Conservation (phyloP, 495 filamentous ascomycete species). For the Neurospora sublineolata region DNA sequence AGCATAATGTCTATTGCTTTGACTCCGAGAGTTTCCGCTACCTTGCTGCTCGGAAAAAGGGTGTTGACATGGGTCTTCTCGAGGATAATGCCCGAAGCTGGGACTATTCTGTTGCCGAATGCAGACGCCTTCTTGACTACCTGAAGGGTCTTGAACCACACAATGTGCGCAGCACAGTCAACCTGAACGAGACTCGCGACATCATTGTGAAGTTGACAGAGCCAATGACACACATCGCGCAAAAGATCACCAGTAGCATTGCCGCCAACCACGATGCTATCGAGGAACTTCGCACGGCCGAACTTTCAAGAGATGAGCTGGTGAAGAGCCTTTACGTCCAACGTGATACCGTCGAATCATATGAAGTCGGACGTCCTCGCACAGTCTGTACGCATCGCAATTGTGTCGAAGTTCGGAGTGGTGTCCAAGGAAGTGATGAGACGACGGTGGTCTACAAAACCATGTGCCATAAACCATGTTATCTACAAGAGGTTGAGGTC, state of each 20-base stretch:
- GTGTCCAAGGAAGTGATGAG: conserved; percentile 4
- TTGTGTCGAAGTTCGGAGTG: conserved; percentile 6
- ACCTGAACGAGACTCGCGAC: conserved; percentile 26
- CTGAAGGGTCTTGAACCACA: conserved; percentile 20
- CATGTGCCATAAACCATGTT: conserved; percentile 8
- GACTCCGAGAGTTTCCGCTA: conserved; percentile 38
- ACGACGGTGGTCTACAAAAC: conserved; percentile 3
- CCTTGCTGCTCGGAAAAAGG: conserved; percentile 27
- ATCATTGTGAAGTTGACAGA: conserved; percentile 24
- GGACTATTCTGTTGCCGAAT: conserved; percentile 24
- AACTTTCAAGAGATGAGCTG: conserved; percentile 14
- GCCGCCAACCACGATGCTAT: conserved; percentile 17
- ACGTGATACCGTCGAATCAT: conserved; percentile 5
- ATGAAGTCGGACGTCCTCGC: conserved; percentile 1
- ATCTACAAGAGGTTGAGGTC: neutral
- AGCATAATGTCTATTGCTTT: conserved; percentile 30
- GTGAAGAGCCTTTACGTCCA: conserved; percentile 13
- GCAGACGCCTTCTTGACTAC: conserved; percentile 19
- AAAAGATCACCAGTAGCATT: conserved; percentile 24
- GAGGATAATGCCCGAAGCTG: conserved; percentile 28
- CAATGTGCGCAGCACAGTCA: conserved; percentile 25
- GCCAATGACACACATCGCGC: conserved; percentile 27
- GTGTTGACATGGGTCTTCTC: conserved; percentile 17
- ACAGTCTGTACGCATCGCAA: conserved; percentile 6
- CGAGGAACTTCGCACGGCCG: conserved; percentile 8